These are phyloP conservation scores for Penicillium cinerascens DNA, from an alignment of 495 filamentous ascomycete species.

Conservation along the genomic window DNA sequence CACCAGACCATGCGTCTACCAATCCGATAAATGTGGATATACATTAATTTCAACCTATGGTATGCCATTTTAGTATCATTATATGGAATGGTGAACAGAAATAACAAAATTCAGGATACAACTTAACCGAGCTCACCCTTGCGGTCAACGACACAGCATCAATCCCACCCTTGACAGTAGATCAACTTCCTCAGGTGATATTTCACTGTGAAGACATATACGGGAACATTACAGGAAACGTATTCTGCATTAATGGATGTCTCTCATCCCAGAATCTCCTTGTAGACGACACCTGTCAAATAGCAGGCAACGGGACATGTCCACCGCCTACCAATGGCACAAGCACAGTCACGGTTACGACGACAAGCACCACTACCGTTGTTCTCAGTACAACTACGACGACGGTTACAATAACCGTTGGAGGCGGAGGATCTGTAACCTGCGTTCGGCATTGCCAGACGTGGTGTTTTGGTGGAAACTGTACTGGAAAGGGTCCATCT, in stretches of 20 bases:
- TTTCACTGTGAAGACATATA: slow-evolving; percentile 17
- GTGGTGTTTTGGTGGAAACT: slow-evolving; percentile 5
- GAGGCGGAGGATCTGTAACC: slow-evolving; percentile 7
- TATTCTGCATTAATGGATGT: slow-evolving; percentile 14
- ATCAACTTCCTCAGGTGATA: slow-evolving; percentile 15
- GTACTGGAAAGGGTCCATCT: not conserved
- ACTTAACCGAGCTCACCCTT: slow-evolving; percentile 8
- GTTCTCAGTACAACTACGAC: not conserved
- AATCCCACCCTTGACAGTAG: slow-evolving; percentile 11
- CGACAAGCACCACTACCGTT: slow-evolving; percentile 1
- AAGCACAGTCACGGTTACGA: not conserved
- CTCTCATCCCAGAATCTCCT: slow-evolving; percentile 1
- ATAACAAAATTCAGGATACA: slow-evolving; percentile 8
- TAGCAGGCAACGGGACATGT: not conserved
- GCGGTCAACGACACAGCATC: no score
- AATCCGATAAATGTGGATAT: slow-evolving; percentile 19
- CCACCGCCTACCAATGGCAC: not conserved
- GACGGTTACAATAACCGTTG: not conserved
- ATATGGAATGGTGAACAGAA: no score
- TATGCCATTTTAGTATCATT: no score
- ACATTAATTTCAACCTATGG: slow-evolving; percentile 16
- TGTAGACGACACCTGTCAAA: slow-evolving; percentile 13
- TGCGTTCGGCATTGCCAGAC: no score
- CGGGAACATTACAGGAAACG: slow-evolving; percentile 16
- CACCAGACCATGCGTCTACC: slow-evolving; percentile 18